Percentiles rank a stretch among this genome's conserved stretches.
phyloP scores from a whole-genome alignment of 163 green algal genomes.

The Scenedesmus sp. region DNA sequence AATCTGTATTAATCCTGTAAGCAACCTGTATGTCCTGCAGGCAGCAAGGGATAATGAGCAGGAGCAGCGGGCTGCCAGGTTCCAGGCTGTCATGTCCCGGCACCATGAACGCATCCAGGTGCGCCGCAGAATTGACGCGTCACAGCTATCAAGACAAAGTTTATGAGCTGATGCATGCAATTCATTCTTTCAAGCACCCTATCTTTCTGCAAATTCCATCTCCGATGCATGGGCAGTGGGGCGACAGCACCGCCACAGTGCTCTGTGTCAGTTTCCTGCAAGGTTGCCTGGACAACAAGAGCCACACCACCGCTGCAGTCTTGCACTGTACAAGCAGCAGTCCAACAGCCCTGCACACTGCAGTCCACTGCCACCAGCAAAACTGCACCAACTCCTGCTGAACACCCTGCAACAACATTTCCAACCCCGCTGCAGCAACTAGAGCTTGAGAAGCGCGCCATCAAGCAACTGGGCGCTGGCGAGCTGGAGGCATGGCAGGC shows the following conservation, averaged over 20 bases:
- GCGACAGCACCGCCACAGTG: too few relatives aligned
- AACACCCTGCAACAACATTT: not conserved
- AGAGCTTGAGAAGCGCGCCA: constrained; percentile 52
- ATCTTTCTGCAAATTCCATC: too few relatives aligned
- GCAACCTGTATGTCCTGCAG: constrained; percentile 1
- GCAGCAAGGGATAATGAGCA: not conserved
- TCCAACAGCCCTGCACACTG: not conserved
- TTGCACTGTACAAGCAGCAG: not conserved
- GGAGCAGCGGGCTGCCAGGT: constrained; percentile 2
- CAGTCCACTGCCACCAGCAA: not conserved
- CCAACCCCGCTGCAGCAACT: constrained; percentile 41
- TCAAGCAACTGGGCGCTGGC: constrained; percentile 24
- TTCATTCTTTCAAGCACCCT: too few relatives aligned
- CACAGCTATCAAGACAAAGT: too few relatives aligned
- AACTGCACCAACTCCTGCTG: not conserved
- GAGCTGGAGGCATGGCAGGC: constrained; percentile 52
- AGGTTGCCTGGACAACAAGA: too few relatives aligned
- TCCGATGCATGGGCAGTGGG: too few relatives aligned
- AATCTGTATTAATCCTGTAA: not conserved
- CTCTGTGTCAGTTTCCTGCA: too few relatives aligned
- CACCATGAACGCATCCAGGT: constrained; percentile 47
- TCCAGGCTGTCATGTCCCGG: constrained; percentile 40
- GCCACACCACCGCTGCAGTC: not conserved
- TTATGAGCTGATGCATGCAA: not conserved
- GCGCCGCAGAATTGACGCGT: not conserved